Evolutionary conservation across 305 asterid genomes (phyloP), one percentile per base, ranked within the genome.

Genomic region (Fraxinus dipetala): DNA sequence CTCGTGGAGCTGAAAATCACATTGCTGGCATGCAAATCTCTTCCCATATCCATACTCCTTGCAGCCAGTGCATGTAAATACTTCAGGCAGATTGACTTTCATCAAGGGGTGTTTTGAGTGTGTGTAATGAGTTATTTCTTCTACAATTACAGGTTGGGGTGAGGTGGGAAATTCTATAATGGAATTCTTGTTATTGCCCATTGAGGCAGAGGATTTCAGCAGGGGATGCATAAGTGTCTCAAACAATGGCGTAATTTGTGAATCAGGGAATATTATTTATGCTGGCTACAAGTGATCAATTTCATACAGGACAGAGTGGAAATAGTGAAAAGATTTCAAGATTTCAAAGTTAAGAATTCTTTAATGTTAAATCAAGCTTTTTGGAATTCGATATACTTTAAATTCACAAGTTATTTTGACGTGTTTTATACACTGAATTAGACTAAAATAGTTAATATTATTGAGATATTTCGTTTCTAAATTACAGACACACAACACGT

Each of bases 31-130:
- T 0, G 94, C 80, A 59, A 85, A 93, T 80, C 98, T 87, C 78
- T 85, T 89, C 48, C 97, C 98, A 3, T 95, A 88, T 10, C 98
- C 98, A 45, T 89, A 90, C 78, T 95, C 98, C 80, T 87, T 95
- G 82, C 98, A 95, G 59, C 98, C 97, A 34, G 81, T 48, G 78
- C 98, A 95, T 10, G 80, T 83, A 83, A 91, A 95, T 73, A 90
- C 83, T 16, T 93, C 95, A 0, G 86, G 30, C 36, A 88, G 87
- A n/a, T 81, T 88, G 1, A 89, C 78, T 70, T 86, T 85, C 2
- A 78, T 84, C 20, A 95, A 85, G 30, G 97, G 95, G 86, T 95
- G 98, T 72, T 90, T 84, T 30, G 94, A 81, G 88, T 93, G 98
- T 38, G 86, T 43, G 76, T 88, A 85, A 78, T 95, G 98, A 26